A percentile compares a stretch with the other conserved stretches of the same genome.
phyloP scores from a whole-genome alignment of 2,329 filamentous ascomycete genomes.

The Penicillium digitatum region DNA sequence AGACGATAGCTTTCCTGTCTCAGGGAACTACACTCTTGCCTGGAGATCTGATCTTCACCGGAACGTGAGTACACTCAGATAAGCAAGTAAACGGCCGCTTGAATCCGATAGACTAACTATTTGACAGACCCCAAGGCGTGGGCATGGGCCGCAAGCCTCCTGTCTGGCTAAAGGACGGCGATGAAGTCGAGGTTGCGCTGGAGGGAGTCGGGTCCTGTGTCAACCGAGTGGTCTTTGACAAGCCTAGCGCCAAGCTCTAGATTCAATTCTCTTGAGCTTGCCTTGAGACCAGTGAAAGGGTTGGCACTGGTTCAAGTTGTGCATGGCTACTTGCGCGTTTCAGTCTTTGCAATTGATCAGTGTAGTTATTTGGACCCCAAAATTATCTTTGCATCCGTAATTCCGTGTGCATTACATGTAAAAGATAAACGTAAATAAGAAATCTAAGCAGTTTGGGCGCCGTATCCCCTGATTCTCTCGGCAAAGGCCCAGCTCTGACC shows the following conservation, averaged over 20 bases:
- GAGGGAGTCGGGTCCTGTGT: slow-evolving; percentile 60
- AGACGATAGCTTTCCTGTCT: slow-evolving; percentile 47
- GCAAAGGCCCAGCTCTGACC: slow-evolving; percentile 98
- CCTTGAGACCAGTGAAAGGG: not conserved
- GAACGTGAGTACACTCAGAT: slow-evolving; percentile 38
- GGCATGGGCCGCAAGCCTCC: slow-evolving; percentile 65
- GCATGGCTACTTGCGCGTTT: not conserved
- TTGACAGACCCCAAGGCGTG: slow-evolving; percentile 60
- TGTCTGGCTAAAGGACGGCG: slow-evolving; percentile 66
- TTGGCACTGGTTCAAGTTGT: not conserved
- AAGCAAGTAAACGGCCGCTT: not conserved
- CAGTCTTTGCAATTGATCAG: not conserved
- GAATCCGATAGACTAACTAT: slow-evolving; percentile 50
- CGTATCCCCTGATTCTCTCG: slow-evolving; percentile 89
- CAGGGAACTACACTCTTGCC: slow-evolving; percentile 42
- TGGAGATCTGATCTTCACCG: slow-evolving; percentile 43
- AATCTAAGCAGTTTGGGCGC: slow-evolving; percentile 64
- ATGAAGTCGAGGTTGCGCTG: slow-evolving; percentile 64
- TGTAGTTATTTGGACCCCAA: not conserved
- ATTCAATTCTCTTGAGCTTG: not conserved
- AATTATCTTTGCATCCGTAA: not conserved
- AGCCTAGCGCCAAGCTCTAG: slow-evolving; percentile 37
- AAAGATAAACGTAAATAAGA: not conserved
- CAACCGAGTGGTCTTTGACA: slow-evolving; percentile 45
- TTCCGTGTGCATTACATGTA: slow-evolving; percentile 13